A percentile compares a stretch with the other conserved stretches of the same genome.
phyloP scores from a whole-genome alignment of 225 moss, liverwort and hornwort species.

The Neckera pumila region DNA sequence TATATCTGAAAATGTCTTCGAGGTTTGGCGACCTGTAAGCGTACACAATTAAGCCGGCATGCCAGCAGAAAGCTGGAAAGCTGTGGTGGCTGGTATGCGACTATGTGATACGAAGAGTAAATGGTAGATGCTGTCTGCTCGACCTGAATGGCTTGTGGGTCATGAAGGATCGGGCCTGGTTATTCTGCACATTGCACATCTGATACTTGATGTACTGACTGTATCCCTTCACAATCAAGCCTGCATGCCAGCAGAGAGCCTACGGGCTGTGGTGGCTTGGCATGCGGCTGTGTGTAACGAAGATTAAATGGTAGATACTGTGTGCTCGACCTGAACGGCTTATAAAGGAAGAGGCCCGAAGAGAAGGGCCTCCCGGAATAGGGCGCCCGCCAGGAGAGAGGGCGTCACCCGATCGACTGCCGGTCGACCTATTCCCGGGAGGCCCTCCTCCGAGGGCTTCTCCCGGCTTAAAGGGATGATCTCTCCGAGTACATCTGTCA shows the following conservation, averaged over 20 bases:
- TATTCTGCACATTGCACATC: background rate
- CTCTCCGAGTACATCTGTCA: too few species aligned
- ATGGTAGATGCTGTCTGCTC: slow-evolving; percentile 7
- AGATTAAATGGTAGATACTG: background rate
- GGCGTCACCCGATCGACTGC: too few species aligned
- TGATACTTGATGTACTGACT: background rate
- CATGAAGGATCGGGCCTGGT: background rate
- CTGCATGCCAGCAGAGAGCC: background rate
- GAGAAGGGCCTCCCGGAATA: too few species aligned
- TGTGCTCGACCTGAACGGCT: background rate
- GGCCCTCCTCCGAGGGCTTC: too few species aligned
- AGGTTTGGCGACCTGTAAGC: background rate
- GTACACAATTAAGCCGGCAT: slow-evolving; percentile 1
- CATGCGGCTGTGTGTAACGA: background rate
- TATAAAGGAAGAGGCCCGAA: too few species aligned
- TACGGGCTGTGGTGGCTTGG: background rate
- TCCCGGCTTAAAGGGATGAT: too few species aligned
- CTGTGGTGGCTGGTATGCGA: too few species aligned
- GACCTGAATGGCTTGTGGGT: background rate
- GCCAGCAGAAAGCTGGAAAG: background rate
- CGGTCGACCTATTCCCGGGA: too few species aligned
- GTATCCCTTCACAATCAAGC: background rate
- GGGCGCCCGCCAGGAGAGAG: too few species aligned
- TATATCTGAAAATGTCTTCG: background rate
- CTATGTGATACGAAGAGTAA: background rate